Evolutionary conservation across 495 filamentous ascomycete species (phyloP).

Genomic region (Tirmania nivea): DNA sequence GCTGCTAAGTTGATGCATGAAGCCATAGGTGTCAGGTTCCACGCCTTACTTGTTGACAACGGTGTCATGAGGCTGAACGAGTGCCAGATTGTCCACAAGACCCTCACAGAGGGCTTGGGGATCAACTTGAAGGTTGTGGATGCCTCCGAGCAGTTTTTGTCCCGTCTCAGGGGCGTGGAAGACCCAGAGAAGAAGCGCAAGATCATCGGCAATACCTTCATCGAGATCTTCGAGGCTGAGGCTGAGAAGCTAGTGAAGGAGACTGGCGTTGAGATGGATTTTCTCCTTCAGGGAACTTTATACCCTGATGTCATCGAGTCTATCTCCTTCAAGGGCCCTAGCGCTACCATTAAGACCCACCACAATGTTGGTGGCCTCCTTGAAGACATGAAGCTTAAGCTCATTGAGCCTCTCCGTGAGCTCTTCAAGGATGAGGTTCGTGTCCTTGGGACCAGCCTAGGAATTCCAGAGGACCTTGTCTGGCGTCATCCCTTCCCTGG

Average conservation of each 20-base stretch:
- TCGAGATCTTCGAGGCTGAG: conserved; percentile 70
- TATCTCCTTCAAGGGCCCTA: conserved; percentile 63
- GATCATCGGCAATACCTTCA: conserved; percentile 61
- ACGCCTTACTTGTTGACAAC: conserved; percentile 75
- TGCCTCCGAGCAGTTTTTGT: conserved; percentile 51
- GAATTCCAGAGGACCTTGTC: conserved; percentile 55
- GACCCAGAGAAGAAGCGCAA: conserved; percentile 89
- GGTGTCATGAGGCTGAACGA: conserved; percentile 76
- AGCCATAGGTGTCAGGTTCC: conserved; percentile 69
- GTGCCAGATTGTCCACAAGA: conserved; percentile 54
- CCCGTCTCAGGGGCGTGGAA: conserved; percentile 47
- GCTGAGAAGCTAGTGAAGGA: conserved; percentile 49
- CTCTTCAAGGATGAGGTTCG: conserved; percentile 53
- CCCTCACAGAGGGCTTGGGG: conserved; percentile 50
- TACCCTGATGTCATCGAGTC: conserved; percentile 54
- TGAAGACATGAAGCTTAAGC: conserved; percentile 28
- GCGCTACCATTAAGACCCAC: conserved; percentile 52
- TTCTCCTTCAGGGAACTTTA: conserved; percentile 61
- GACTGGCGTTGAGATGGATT: conserved; percentile 53
- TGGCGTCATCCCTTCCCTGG: conserved; percentile 68
- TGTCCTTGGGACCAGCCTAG: conserved; percentile 51
- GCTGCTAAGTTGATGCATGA: conserved; percentile 68
- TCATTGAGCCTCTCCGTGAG: conserved; percentile 53
- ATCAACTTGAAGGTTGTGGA: conserved; percentile 85
- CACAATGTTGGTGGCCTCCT: conserved; percentile 55